These are phyloP conservation scores for Urtica urens DNA, from an alignment of 306 rosid species.

Conservation along the genomic window DNA sequence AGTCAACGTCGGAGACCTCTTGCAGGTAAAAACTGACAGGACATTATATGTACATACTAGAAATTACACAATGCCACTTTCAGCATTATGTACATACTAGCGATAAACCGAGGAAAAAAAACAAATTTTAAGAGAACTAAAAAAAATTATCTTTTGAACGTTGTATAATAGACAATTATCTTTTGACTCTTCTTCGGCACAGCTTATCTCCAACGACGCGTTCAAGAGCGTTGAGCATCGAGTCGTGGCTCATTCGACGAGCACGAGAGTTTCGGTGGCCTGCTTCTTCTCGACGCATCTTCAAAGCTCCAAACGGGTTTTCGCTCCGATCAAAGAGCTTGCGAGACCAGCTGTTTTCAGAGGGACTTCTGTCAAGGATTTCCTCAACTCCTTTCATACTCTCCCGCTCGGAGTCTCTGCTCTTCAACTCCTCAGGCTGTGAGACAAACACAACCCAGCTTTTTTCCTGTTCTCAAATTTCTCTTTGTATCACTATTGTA, in stretches of 20 bases:
- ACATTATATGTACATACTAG: background rate
- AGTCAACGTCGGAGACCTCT: conserved; percentile 4
- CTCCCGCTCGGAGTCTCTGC: background rate
- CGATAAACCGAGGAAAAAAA: too few relatives aligned
- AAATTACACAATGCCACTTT: background rate
- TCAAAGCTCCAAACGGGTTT: background rate
- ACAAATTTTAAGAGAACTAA: too few relatives aligned
- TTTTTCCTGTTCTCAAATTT: too few relatives aligned
- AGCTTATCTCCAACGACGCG: conserved; percentile 10
- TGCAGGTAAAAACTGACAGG: conserved; percentile 5
- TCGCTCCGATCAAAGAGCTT: conserved; percentile 10
- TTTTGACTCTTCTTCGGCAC: background rate
- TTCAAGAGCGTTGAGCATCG: conserved; percentile 8
- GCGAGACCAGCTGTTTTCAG: conserved; percentile 9
- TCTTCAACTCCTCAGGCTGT: conserved; percentile 1
- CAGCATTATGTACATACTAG: background rate
- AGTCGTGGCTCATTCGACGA: background rate
- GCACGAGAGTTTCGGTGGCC: conserved; percentile 5
- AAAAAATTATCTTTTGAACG: too few relatives aligned
- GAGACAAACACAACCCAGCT: too few relatives aligned
- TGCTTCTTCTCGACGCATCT: conserved; percentile 14
- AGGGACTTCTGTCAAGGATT: conserved; percentile 5
- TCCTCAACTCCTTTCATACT: background rate
- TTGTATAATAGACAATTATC: too few relatives aligned
- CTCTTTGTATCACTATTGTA: too few relatives aligned